These are phyloP conservation scores for Ailanthus altissimus DNA, from an alignment of 345 rosid species.

Conservation along the genomic window DNA sequence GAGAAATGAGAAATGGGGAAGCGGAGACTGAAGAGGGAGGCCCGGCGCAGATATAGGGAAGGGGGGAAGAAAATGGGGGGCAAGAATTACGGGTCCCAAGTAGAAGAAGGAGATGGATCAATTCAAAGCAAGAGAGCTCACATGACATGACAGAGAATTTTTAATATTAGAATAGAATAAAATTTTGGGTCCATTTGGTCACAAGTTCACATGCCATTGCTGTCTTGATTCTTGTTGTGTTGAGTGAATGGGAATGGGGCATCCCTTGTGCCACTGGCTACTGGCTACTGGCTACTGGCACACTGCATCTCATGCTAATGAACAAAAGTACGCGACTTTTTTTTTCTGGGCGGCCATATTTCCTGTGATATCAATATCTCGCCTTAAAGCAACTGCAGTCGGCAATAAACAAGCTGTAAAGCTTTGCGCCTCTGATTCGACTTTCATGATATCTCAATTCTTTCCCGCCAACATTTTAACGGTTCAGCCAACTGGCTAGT, in stretches of 20 bases:
- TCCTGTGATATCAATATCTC: conserved; percentile 1
- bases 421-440: conserved; percentile 8
- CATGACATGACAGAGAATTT: conserved; percentile 7
- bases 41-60: conserved; percentile 36
- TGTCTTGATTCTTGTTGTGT: neutral
- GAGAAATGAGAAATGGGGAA: too few relatives aligned
- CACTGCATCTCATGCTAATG: conserved; percentile 17
- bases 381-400: conserved; percentile 19
- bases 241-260: too few relatives aligned
- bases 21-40: conserved; percentile 8
- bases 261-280: too few relatives aligned
- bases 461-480: conserved; percentile 6
- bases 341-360: conserved; percentile 6
- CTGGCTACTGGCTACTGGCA: too few relatives aligned
- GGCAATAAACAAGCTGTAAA: conserved; percentile 27
- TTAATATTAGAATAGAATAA: neutral
- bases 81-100: conserved; percentile 19
- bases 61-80: conserved; percentile 11
- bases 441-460: neutral
- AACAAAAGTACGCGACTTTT: conserved; percentile 16
- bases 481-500: neutral
- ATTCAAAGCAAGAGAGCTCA: conserved; percentile 16
- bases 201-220: conserved; percentile 23
- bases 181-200: conserved; percentile 18
- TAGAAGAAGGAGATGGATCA: neutral